Evolutionary conservation across 352 stramenopile genomes (phyloP), one percentile per base, ranked within the genome.

Genomic region (Blastocystis sp.): DNA sequence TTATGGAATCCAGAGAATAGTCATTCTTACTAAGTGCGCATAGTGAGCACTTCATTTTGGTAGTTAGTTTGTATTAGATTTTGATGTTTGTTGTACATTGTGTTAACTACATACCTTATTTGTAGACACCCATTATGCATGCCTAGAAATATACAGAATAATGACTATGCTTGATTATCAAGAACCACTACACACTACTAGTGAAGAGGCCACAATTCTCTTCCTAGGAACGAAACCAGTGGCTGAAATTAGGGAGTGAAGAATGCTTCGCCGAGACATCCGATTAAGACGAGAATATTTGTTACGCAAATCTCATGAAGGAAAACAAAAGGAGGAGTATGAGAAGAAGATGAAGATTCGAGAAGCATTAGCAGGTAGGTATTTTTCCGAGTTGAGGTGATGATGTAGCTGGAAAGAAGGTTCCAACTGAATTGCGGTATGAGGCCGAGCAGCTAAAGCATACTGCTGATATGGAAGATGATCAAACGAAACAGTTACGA

Each of bases 241-340:
- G 24, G 1, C 32, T 49, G 6, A 54, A 32, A 14, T 14, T 43
- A 66, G 12, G 37, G 19, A 37, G 51, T 77, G 32, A 16, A 87
- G 0, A 16, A 87, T 87, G 86, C 29, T 96, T 59, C 92, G 93
- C 66, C 90, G 96, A 58, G 95, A 98, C 87, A 95, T 98, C 57
- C 95, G 97, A 89, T 91, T 99, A 35, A 95, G 96, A 59, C 95
- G 97, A 88, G 97, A 99, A 90, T 99, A 99, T 89, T 91, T 99
- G 83, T 99, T 98, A 90, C 93, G 95, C 89, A 98, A 99, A 92
- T 94, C 93, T 7, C 92, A 98, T 24, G 95, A 98, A 87, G 94
- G 94, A 86, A 94, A 96, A 88, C 94, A 98, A 89, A 93, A 93
- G 52, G 91, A 93, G 21, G 90, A 94, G 75, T 98, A 98, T 88